A percentile compares a stretch with the other conserved stretches of the same genome.
phyloP scores from a whole-genome alignment of 495 filamentous ascomycete genomes.

The Neurospora sp. region DNA sequence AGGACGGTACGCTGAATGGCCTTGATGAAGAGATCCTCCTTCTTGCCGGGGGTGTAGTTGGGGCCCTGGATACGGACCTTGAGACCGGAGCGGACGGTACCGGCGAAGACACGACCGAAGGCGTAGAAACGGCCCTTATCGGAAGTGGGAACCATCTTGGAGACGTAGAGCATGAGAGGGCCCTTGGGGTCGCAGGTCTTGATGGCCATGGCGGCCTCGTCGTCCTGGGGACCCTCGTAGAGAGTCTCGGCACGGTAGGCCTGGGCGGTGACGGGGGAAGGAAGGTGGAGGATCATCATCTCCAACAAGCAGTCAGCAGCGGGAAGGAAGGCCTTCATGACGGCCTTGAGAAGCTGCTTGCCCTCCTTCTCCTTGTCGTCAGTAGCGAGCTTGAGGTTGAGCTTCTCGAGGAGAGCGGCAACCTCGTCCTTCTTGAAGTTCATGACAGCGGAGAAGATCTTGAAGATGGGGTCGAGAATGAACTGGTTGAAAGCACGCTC shows the following conservation, averaged over 20 bases:
- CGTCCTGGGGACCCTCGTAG: constrained; percentile 93
- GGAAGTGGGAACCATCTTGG: constrained; percentile 99
- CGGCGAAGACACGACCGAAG: constrained; percentile 99
- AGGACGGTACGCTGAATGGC: constrained; percentile 98
- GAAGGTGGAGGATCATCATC: constrained; percentile 99
- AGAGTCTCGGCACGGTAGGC: constrained; percentile 97
- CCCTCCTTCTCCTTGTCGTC: constrained; percentile 93
- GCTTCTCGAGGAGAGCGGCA: constrained; percentile 71
- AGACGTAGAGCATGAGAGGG: constrained; percentile 99
- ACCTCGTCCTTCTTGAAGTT: constrained; percentile 98
- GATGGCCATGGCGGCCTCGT: constrained; percentile 87
- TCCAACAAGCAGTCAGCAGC: constrained; percentile 96
- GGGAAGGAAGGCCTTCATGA: constrained; percentile 97
- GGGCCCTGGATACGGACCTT: constrained; percentile 99
- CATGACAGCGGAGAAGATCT: constrained; percentile 90
- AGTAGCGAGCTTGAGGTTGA: constrained; percentile 73
- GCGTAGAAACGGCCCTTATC: constrained; percentile 99
- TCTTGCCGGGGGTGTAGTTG: constrained; percentile 96
- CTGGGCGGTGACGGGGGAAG: constrained; percentile 92
- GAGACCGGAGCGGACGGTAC: constrained; percentile 91
- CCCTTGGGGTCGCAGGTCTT: constrained; percentile 96
- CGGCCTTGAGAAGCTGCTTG: constrained; percentile 91
- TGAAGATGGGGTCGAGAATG: constrained; percentile 98
- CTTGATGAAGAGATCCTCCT: constrained; percentile 99
- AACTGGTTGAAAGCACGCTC: constrained; percentile 99